These are phyloP conservation scores for Aspergillus baeticus DNA, from an alignment of 495 filamentous ascomycete species.

Conservation along the genomic window DNA sequence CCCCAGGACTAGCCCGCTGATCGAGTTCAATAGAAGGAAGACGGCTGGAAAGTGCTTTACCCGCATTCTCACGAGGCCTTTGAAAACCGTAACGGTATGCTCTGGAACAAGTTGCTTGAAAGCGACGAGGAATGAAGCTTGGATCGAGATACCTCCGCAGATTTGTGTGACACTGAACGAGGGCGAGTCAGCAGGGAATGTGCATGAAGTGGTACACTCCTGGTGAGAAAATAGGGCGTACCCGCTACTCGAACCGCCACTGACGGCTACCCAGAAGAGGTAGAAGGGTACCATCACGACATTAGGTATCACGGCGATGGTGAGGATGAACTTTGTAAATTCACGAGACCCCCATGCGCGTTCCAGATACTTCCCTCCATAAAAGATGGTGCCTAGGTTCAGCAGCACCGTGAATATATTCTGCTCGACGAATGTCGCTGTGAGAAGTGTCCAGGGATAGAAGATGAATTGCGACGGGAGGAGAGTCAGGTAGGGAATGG, in stretches of 20 bases:
- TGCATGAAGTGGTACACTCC: conserved; percentile 27
- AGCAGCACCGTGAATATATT: conserved; percentile 86
- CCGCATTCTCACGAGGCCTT: conserved; percentile 81
- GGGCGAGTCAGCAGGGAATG: conserved; percentile 42
- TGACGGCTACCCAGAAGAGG: conserved; percentile 68
- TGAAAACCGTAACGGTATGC: conserved; percentile 94
- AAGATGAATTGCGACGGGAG: conserved; percentile 78
- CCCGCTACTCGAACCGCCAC: conserved; percentile 65
- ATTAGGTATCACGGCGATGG: conserved; percentile 79
- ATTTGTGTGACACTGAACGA: conserved; percentile 60
- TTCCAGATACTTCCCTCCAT: conserved; percentile 93
- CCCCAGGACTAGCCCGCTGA: conserved; percentile 77
- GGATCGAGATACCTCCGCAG: conserved; percentile 82
- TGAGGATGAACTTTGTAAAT: conserved; percentile 84
- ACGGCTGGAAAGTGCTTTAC: conserved; percentile 92
- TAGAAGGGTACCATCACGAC: conserved; percentile 68
- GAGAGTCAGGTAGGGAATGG: conserved; percentile 82
- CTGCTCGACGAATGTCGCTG: conserved; percentile 86
- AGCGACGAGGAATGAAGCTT: conserved; percentile 92
- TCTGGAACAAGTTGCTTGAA: conserved; percentile 98
- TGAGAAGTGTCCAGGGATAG: conserved; percentile 91
- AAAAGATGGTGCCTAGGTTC: conserved; percentile 79
- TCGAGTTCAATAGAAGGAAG: conserved; percentile 74
- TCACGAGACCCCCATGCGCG: conserved; percentile 93
- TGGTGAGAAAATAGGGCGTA: conserved; percentile 45